Conservation (phyloP, 192 early-diverging fungal genomes). For the Podila epicladia region DNA sequence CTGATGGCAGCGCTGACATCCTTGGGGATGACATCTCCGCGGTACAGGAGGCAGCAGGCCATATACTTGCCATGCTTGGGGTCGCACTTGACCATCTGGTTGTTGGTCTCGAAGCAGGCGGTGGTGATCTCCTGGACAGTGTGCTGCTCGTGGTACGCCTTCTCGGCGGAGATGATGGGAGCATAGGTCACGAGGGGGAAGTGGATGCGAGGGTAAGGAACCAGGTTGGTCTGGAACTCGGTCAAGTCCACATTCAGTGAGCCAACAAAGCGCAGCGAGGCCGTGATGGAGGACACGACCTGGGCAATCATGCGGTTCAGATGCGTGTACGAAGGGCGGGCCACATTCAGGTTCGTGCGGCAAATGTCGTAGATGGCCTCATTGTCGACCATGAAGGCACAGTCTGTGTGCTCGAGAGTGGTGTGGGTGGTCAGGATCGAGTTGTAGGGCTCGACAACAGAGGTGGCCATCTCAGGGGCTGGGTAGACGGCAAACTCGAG, state of each 20-base stretch:
- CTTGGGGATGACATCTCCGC: conserved; percentile 99
- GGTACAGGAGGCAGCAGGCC: conserved; percentile 99
- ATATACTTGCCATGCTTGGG: conserved; percentile 99
- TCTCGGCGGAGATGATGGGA: conserved; percentile 92
- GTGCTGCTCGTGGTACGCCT: conserved; percentile 97
- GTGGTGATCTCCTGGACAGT: conserved; percentile 96
- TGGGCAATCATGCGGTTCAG: conserved; percentile 98
- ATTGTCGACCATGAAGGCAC: conserved; percentile 99
- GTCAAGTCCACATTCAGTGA: conserved; percentile 99
- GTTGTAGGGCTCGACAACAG: conserved; percentile 99
- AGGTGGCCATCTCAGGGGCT: conserved; percentile 96
- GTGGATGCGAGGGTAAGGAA: conserved; percentile 99
- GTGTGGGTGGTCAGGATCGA: conserved; percentile 99
- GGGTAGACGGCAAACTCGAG: conserved; percentile 99
- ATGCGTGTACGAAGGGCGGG: conserved; percentile 96
- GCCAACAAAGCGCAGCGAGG: conserved; percentile 98
- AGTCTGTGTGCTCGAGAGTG: conserved; percentile 98
- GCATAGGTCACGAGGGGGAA: conserved; percentile 99
- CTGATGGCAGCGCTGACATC: conserved; percentile 93
- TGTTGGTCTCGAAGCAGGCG: conserved; percentile 96
- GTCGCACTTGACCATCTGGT: conserved; percentile 99
- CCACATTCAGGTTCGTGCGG: conserved; percentile 97
- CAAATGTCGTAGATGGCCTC: conserved; percentile 99
- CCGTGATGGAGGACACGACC: conserved; percentile 99
- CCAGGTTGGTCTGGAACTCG: conserved; percentile 99